A percentile compares a stretch with the other conserved stretches of the same genome.
phyloP scores from a whole-genome alignment of 2,329 filamentous ascomycete species.

The Alternaria sp. region DNA sequence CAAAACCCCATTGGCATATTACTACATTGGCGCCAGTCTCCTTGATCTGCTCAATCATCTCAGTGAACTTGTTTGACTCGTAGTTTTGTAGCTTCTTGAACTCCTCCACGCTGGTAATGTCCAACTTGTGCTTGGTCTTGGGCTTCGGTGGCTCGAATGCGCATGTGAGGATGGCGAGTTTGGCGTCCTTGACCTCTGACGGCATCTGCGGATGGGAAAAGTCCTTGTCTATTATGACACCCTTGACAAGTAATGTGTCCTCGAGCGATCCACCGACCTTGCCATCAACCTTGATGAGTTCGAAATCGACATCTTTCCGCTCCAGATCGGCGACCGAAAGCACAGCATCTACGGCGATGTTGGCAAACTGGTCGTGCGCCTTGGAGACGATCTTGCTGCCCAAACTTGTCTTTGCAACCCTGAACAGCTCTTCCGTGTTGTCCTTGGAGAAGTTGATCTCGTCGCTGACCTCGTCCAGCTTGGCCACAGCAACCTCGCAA shows the following conservation, averaged over 20 bases:
- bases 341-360: constrained; percentile 96
- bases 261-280: constrained; percentile 95
- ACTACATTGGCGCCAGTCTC: constrained; percentile 95
- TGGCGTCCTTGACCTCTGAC: constrained; percentile 90
- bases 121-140: constrained; percentile 99
- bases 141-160: constrained; percentile 99
- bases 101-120: constrained; percentile 96
- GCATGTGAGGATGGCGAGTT: constrained; percentile 96
- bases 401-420: constrained; percentile 93
- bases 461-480: constrained; percentile 93
- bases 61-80: constrained; percentile 93
- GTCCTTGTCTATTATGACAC: constrained; percentile 99
- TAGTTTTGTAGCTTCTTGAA: constrained; percentile 98
- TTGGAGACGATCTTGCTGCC: constrained; percentile 99
- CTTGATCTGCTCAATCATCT: constrained; percentile 99
- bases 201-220: constrained; percentile 99
- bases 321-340: constrained; percentile 95
- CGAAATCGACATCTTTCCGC: constrained; percentile 96
- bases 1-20: constrained; percentile 99
- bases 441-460: constrained; percentile 83
- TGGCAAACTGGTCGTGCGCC: constrained; percentile 96
- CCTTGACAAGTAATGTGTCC: constrained; percentile 93
- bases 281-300: constrained; percentile 98
- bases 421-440: constrained; percentile 84
- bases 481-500: constrained; percentile 92